phyloP scores from a whole-genome alignment of 2,329 filamentous ascomycete species.

The Rutstroemia sp. region DNA sequence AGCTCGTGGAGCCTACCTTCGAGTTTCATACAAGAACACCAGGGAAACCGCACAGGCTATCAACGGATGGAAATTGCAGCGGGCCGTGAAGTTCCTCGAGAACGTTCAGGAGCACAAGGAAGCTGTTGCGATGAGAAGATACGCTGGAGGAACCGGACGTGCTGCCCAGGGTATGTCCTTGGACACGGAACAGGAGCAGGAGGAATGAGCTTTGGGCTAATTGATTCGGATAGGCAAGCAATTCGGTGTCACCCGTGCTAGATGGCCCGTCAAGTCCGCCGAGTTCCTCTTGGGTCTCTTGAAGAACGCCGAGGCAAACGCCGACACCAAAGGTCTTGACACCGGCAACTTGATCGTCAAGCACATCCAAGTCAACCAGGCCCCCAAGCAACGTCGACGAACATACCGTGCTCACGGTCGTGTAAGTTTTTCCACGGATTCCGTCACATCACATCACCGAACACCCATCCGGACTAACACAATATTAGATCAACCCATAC shows the following conservation, averaged over 20 bases:
- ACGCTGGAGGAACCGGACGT: conserved; percentile 91
- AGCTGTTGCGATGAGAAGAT: conserved; percentile 97
- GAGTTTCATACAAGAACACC: conserved; percentile 95
- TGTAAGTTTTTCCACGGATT: conserved; percentile 59
- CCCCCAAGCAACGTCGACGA: conserved; percentile 96
- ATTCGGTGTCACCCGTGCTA: conserved; percentile 95
- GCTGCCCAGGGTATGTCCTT: conserved; percentile 86
- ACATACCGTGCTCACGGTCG: conserved; percentile 99
- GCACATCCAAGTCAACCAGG: conserved; percentile 99
- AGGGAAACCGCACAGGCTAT: conserved; percentile 99
- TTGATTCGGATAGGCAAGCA: conserved; percentile 68
- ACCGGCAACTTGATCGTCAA: conserved; percentile 96
- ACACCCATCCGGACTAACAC: background rate
- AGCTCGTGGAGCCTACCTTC: conserved; percentile 96
- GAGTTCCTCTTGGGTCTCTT: conserved; percentile 96
- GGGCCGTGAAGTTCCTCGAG: conserved; percentile 83
- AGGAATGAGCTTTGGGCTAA: conserved; percentile 15
- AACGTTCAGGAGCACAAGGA: conserved; percentile 97
- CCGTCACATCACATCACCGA: background rate
- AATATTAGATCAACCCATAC: conserved; percentile 91
- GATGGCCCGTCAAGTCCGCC: conserved; percentile 99
- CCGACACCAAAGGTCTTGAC: conserved; percentile 94
- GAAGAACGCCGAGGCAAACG: conserved; percentile 96
- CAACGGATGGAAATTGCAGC: conserved; percentile 43
- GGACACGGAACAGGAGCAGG: background rate